These are phyloP conservation scores for Elaeis oleifera DNA, from an alignment of 202 grass and related monocot genomes.

Conservation along the genomic window DNA sequence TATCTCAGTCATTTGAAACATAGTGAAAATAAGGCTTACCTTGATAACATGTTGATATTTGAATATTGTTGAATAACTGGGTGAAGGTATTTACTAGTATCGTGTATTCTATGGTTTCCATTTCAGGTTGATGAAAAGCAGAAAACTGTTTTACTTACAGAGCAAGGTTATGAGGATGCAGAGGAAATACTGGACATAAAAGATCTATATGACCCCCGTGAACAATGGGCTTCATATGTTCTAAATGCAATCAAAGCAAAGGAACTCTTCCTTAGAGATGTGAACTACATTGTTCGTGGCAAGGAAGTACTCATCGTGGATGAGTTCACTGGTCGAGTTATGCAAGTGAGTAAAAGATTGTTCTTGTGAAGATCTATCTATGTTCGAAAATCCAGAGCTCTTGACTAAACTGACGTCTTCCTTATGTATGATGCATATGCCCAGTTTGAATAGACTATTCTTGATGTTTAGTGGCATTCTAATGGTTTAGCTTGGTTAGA, in stretches of 20 bases:
- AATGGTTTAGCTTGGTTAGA: too few species aligned
- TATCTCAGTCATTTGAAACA: too few species aligned
- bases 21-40: too few species aligned
- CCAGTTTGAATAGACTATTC: too few species aligned
- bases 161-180: constrained; percentile 87
- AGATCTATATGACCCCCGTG: constrained; percentile 91
- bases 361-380: too few species aligned
- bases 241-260: constrained; percentile 98
- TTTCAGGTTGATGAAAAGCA: constrained; percentile 98
- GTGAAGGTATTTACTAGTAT: background rate
- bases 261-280: constrained; percentile 91
- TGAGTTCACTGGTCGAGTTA: constrained; percentile 94
- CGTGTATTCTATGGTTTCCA: background rate
- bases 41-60: constrained; percentile 2
- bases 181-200: constrained; percentile 98
- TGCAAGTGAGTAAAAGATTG: constrained; percentile 52
- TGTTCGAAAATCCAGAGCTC: too few species aligned
- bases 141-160: constrained; percentile 83
- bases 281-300: constrained; percentile 92
- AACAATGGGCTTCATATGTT: constrained; percentile 94
- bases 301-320: constrained; percentile 98
- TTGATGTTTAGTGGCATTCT: too few species aligned
- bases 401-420: too few species aligned
- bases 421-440: too few species aligned
- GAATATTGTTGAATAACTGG: too few species aligned